Evolutionary conservation across 2,329 filamentous ascomycete species (phyloP), one percentile per base, ranked within the genome.

Genomic region (Metarhizium brunneum): DNA sequence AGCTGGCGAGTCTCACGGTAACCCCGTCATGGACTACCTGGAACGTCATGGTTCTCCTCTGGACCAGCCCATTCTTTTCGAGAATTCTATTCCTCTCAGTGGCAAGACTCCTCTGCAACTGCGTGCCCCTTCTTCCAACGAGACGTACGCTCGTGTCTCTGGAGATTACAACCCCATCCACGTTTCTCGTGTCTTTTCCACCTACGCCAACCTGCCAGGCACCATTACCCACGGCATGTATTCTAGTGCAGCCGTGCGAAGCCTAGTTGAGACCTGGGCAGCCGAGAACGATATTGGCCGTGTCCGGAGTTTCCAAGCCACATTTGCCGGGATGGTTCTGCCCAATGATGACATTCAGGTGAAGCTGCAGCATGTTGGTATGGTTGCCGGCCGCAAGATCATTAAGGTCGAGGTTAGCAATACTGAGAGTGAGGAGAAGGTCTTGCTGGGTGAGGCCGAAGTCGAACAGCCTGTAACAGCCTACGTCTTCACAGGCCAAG

Each of bases 151-250:
- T 59, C 89, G 91, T 62, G 94, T 99, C 18, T 99, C 95, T 53
- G 94, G 94, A 50, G 94, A 99, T 71, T 99, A 91, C 82, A 99
- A 99, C 74, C 94, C 94, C 29, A 99, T 99, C 60, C 94, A 99
- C 78, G 94, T 99, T 48, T 96, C 94, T 13, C 88, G 94, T 56
- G 90, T 96, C 55, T 99, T 99, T 75, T 89, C 94, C 36, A 90
- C 85, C 74, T 99, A 97, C 66, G 95, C 94, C 69, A 94, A 92
- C 70, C 81, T 99, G 16, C 92, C 92, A 1, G 95, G 94, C 52
- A 99, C 94, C 48, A 99, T 99, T 67, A 99, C 94, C 1, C 94
- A 99, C 69, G 94, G 94, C 69, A 99, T 99, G 94, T 99, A 97
- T 80, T 95, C 92, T 2, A 97, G 92, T 72, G 94, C 94, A 62